Evolutionary conservation across 345 rosid genomes (phyloP).

Genomic region (Sonneratia alba): DNA sequence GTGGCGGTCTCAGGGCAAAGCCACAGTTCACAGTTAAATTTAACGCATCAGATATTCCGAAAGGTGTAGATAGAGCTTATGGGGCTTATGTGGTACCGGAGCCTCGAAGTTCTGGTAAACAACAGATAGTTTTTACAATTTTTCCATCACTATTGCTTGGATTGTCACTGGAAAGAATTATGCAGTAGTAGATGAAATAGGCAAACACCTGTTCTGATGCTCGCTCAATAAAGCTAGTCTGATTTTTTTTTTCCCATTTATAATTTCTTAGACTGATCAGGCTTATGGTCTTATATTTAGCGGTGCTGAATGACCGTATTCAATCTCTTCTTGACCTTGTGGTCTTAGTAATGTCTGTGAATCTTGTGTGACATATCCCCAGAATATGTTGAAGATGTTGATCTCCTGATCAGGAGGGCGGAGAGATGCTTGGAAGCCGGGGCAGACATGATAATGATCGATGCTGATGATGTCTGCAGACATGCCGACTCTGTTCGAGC

Average conservation of each 20-base stretch:
- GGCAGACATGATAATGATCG: conserved; percentile 90
- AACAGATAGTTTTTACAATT: background rate
- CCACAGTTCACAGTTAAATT: conserved; percentile 70
- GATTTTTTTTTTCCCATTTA: too few species aligned
- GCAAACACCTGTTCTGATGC: background rate
- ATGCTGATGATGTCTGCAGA: conserved; percentile 75
- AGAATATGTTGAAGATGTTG: conserved; percentile 77
- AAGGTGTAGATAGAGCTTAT: conserved; percentile 45
- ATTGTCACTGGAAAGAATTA: background rate
- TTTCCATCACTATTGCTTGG: background rate
- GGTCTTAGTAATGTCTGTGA: background rate
- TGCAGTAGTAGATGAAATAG: background rate
- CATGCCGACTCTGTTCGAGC: conserved; percentile 48
- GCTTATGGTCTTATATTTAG: too few species aligned
- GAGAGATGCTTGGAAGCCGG: conserved; percentile 96
- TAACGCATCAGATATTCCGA: conserved; percentile 68
- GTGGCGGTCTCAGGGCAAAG: conserved; percentile 69
- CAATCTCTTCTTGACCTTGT: background rate
- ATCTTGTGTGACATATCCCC: background rate
- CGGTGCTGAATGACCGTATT: background rate
- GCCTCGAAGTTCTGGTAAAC: conserved; percentile 64
- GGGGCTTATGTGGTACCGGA: conserved; percentile 66
- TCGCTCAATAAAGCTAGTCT: background rate
- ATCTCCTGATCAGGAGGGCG: conserved; percentile 78
- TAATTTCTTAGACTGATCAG: too few species aligned